A percentile compares a stretch with the other conserved stretches of the same genome.
phyloP scores from a whole-genome alignment of 495 filamentous ascomycete genomes.

The Lepidopterella palustris region DNA sequence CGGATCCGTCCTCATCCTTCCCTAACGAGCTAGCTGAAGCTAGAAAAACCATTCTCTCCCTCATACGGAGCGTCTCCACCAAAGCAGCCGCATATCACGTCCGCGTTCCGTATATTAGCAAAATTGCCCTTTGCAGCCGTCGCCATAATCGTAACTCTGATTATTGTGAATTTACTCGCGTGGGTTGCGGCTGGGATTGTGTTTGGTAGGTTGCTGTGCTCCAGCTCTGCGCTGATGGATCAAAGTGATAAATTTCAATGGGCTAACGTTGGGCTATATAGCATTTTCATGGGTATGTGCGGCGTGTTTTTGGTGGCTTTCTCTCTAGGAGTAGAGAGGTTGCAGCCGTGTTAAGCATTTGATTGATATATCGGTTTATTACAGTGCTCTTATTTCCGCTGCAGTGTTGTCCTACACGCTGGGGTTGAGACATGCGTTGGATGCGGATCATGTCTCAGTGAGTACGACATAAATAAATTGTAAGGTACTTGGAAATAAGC shows the following conservation, averaged over 20 bases:
- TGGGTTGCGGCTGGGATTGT: slow-evolving; percentile 71
- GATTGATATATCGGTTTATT: slow-evolving; percentile 6
- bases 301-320: too few species aligned
- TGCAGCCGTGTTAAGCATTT: too few species aligned
- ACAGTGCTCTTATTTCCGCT: slow-evolving; percentile 61
- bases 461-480: neutral
- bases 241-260: neutral
- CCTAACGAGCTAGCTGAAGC: neutral
- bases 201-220: slow-evolving; percentile 39
- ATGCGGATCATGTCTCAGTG: slow-evolving; percentile 90
- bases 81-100: slow-evolving; percentile 35
- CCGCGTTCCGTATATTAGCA: slow-evolving; percentile 32
- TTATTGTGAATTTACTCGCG: slow-evolving; percentile 58
- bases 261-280: neutral
- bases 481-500: neutral
- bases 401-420: slow-evolving; percentile 83
- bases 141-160: slow-evolving; percentile 58
- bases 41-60: neutral
- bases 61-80: slow-evolving; percentile 12
- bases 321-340: too few species aligned
- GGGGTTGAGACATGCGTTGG: slow-evolving; percentile 87
- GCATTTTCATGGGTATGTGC: slow-evolving; percentile 34
- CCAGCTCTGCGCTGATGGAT: too few species aligned
- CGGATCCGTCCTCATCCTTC: neutral
- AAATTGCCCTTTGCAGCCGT: slow-evolving; percentile 58